Base-by-base conservation (phyloP, 257 asterid species). In the Apocynum venetum region DNA sequence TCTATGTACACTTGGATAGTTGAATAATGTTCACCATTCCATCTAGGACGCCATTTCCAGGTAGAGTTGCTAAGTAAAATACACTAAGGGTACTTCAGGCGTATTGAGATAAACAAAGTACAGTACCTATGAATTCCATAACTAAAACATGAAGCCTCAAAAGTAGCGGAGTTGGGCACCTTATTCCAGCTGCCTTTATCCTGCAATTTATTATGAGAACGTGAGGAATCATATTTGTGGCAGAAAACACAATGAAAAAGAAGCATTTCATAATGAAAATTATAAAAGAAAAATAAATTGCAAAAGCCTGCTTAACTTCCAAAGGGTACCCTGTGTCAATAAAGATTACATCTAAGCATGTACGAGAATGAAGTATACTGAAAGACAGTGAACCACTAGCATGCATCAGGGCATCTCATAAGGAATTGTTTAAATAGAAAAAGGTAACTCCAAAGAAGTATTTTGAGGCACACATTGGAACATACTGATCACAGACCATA, bases 111-210 rank as follows among this genome's bases (percentile, higher is more conserved):
- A 66, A 78, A 38, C 31, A 1, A 63, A 79, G 17, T 13, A 35
- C 71, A 71, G 49, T 89, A 93, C 98, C 99, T 87, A 91, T 91
- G 84, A 95, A 95, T 88, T 95, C 99, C 99, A 95, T 95, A 74
- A 95, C 99, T 75, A 95, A 88, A 84, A 95, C 97, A 87, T 95
- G 99, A 82, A 89, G 96, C 86, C 97, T 90, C 92, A 95, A 78
- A 59, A 95, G 92, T 76, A 90, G 20, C 6, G 97, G 96, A 73
- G 91, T 80, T 48, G 99, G 99, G 72, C 98, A 95, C 82, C 97
- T 85, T 75, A 95, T 93, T 84, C 97, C 97, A 60, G 97, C 97
- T 82, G 98, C 94, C 84, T 84, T 89, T 71, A 95, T 74, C 93
- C 99, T 95, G 85, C 85, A 78, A 71, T 83, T 78, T 17, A 64